Conservation (phyloP, 805 yeast genomes). For the Starmerella vitae region DNA sequence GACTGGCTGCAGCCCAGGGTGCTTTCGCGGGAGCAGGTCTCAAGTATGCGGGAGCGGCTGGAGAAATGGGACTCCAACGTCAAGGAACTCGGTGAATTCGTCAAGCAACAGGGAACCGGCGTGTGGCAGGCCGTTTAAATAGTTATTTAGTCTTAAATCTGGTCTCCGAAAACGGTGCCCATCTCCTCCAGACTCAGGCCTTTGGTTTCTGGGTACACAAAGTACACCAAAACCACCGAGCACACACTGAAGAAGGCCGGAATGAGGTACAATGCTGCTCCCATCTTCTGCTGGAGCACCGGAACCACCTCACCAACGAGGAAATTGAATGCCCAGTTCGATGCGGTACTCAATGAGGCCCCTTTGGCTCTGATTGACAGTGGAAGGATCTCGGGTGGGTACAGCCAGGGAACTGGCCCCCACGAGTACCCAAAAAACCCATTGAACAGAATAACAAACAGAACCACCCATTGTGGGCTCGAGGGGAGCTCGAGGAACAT, state of each 20-base stretch:
- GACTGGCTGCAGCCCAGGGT: conserved; percentile 96
- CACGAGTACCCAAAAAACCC: conserved; percentile 76
- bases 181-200: conserved; percentile 82
- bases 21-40: conserved; percentile 68
- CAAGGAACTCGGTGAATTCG: conserved; percentile 44
- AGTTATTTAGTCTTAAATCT: conserved; percentile 10
- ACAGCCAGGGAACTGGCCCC: conserved; percentile 91
- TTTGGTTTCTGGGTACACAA: conserved; percentile 76
- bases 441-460: conserved; percentile 64
- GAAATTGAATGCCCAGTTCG: conserved; percentile 88
- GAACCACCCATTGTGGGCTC: conserved; percentile 61
- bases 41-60: conserved; percentile 58
- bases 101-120: conserved; percentile 47
- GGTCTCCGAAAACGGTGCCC: conserved; percentile 79
- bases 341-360: conserved; percentile 78
- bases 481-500: conserved; percentile 36
- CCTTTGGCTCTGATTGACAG: conserved; percentile 76
- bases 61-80: conserved; percentile 70
- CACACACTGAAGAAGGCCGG: conserved; percentile 67
- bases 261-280: conserved; percentile 69
- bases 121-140: conserved; percentile 37
- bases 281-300: conserved; percentile 56
- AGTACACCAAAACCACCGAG: conserved; percentile 59
- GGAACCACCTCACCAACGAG: conserved; percentile 89
- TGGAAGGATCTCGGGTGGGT: conserved; percentile 78